phyloP scores from a whole-genome alignment of 257 asterid genomes.

The Coffea eugenioides region DNA sequence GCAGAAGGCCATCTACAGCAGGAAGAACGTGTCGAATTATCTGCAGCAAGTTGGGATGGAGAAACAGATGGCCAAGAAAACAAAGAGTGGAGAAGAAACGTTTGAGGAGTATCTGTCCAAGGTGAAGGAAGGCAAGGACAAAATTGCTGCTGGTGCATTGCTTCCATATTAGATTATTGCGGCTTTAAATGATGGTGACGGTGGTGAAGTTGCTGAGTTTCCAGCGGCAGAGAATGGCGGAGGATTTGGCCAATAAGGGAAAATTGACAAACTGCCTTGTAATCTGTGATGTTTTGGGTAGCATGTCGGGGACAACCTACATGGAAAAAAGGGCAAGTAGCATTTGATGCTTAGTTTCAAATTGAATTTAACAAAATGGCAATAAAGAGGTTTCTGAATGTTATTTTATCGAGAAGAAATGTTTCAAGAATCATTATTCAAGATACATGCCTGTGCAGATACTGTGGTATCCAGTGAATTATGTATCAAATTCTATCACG shows the following conservation, averaged over 20 bases:
- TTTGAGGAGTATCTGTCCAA: constrained; percentile 13
- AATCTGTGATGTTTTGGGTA: constrained; percentile 16
- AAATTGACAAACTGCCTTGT: constrained; percentile 21
- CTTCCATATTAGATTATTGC: constrained; percentile 17
- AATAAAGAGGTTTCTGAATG: neutral
- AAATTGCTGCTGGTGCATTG: constrained; percentile 19
- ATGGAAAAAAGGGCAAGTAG: constrained; percentile 2
- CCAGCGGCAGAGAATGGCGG: constrained; percentile 21
- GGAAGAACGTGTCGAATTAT: neutral
- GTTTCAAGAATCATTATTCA: neutral
- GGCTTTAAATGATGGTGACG: neutral
- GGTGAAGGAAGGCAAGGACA: constrained; percentile 16
- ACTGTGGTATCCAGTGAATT: neutral
- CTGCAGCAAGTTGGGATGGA: neutral
- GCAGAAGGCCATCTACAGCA: no score
- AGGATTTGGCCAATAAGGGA: constrained; percentile 17
- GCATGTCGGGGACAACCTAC: constrained; percentile 10
- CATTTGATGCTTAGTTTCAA: neutral
- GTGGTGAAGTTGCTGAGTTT: constrained; percentile 11
- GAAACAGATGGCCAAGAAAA: constrained; percentile 5
- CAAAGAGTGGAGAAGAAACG: constrained; percentile 10
- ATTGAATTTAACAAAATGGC: neutral
- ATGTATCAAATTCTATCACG: neutral
- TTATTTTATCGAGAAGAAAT: neutral
- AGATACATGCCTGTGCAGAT: neutral